Conservation (phyloP, 495 filamentous ascomycete genomes). For the Barbatosphaeria neglecta region DNA sequence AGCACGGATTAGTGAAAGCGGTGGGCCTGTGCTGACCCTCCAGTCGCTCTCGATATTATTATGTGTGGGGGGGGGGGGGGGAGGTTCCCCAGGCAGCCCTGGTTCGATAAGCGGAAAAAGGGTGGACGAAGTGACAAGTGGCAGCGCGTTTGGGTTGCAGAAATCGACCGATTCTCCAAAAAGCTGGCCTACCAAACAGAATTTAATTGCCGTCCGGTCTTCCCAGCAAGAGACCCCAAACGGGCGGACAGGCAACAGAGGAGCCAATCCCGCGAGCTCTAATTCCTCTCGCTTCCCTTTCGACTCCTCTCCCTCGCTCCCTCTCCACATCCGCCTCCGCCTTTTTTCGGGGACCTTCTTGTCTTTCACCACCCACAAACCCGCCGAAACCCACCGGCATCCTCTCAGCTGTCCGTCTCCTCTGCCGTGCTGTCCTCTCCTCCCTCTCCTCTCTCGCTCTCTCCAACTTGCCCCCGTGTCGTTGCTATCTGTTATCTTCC, state of each 20-base stretch:
- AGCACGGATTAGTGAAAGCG: too few species aligned
- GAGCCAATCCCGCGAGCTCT: constrained; percentile 1
- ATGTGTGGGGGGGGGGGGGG: too few species aligned
- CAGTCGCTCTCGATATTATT: too few species aligned
- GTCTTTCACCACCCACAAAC: too few species aligned
- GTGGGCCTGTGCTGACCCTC: too few species aligned
- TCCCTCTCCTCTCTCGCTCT: background rate
- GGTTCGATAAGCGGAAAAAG: background rate
- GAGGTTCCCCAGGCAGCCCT: too few species aligned
- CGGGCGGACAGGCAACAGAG: too few species aligned
- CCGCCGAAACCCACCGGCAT: too few species aligned
- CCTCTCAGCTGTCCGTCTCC: too few species aligned
- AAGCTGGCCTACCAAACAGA: background rate
- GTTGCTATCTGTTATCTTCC: too few species aligned
- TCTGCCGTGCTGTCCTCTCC: too few species aligned
- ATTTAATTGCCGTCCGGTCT: constrained; percentile 1
- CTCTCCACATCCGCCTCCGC: background rate
- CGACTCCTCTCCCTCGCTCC: background rate
- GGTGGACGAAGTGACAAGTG: background rate
- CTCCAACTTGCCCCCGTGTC: too few species aligned
- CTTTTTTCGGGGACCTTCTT: background rate
- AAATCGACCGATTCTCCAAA: background rate
- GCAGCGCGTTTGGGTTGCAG: background rate
- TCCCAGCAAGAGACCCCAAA: background rate
- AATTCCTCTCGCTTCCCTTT: background rate